Evolutionary conservation across 495 filamentous ascomycete species (phyloP), one percentile per base, ranked within the genome.

Genomic region (Echria macrotheca): DNA sequence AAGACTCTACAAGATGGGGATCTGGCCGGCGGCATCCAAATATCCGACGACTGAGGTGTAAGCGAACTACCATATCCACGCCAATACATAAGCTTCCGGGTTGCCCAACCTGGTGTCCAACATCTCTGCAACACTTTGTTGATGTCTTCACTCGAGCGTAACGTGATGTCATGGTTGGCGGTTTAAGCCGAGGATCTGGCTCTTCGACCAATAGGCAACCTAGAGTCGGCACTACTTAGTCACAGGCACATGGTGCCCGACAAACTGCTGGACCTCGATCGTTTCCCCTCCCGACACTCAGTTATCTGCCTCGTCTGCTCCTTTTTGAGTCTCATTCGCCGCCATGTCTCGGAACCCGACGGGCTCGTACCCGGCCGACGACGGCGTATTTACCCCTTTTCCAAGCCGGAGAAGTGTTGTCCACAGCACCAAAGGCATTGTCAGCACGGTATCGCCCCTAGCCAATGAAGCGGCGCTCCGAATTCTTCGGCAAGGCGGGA

Each of bases 341-440:
- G n/a, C n/a, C n/a, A n/a, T n/a, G n/a, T n/a, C n/a, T n/a, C n/a
- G n/a, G n/a, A n/a, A n/a, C n/a, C n/a, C n/a, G n/a, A n/a, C n/a
- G n/a, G 44, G 43, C 4, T 23, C 84, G 26, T 85, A 78, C 58
- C 71, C 80, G 25, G 61, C 74, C 33, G 61, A 65, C 11, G 69
- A 80, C 24, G 74, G 76, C 6, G 69, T 48, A 6, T 76, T 81
- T 55, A 62, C 75, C 43, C 67, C 75, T 11, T 89, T 86, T 62
- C 71, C 86, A 5, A 88, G 85, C 58, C 75, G 88, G 26, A 78
- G 88, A 47, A 89, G 85, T 52, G 83, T 85, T 23, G 83, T 93
- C 3, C 86, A 94, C 58, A 90, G 86, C 58, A 81, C 80, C 4
- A 80, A 90, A 60, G 88, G 85, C 24, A 90, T 94, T 26, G 80